Conservation (phyloP, 192 early-diverging fungal species). For the Gamsiella multidivaricata region DNA sequence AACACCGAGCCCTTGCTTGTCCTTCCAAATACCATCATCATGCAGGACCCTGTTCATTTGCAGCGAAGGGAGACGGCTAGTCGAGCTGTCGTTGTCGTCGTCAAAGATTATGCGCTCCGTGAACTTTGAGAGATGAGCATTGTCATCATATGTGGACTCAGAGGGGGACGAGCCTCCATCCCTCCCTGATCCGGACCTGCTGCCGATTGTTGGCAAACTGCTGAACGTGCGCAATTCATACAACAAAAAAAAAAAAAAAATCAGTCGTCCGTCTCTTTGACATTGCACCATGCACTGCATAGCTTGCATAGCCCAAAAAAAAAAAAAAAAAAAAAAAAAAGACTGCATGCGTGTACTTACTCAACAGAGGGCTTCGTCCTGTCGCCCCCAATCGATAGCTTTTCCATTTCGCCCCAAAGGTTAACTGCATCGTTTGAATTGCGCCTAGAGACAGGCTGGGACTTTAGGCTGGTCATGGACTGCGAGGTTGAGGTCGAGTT, state of each 20-base stretch:
- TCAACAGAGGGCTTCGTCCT: constrained; percentile 49
- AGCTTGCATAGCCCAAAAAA: constrained; percentile 8
- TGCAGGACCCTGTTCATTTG: constrained; percentile 50
- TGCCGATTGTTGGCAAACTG: constrained; percentile 46
- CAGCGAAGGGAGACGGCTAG: constrained; percentile 28
- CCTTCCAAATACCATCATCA: constrained; percentile 49
- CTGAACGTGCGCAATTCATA: constrained; percentile 2
- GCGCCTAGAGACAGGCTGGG: constrained; percentile 75
- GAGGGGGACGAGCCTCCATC: constrained; percentile 36
- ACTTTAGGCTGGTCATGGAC: constrained; percentile 50
- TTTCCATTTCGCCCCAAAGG: constrained; percentile 53
- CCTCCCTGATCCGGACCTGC: constrained; percentile 19
- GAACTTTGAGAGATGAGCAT: constrained; percentile 52
- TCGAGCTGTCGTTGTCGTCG: constrained; percentile 50
- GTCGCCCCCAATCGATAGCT: constrained; percentile 50
- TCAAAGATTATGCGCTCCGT: constrained; percentile 61
- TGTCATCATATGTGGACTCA: constrained; percentile 46
- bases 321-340: neutral
- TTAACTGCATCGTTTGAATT: constrained; percentile 73
- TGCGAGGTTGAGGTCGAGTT: constrained; percentile 11
- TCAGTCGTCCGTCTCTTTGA: constrained; percentile 1
- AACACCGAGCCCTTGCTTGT: constrained; percentile 37
- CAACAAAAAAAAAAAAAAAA: constrained; percentile 11
- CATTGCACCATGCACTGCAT: neutral
- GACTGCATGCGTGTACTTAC: constrained; percentile 9